Conservation (phyloP, 495 filamentous ascomycete genomes). For the Penicillium bovifimosum region DNA sequence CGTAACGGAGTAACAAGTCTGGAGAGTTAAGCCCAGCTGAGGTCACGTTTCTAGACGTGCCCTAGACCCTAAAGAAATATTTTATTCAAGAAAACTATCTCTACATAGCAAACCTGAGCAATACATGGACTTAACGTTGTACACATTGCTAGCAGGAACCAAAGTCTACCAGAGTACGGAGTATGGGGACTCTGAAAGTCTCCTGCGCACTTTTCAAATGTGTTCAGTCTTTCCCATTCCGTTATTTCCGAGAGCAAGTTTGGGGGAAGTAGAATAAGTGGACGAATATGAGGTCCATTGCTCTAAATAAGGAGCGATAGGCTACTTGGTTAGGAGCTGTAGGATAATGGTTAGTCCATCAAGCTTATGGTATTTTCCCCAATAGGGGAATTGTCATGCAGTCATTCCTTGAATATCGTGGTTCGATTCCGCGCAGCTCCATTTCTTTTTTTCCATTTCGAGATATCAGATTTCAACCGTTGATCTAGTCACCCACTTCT, state of each 20-base stretch:
- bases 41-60: not conserved
- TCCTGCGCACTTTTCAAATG: not conserved
- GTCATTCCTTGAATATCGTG: slow-evolving; percentile 5
- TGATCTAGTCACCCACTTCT: no score
- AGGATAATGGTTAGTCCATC: slow-evolving; percentile 5
- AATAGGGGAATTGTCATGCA: not conserved
- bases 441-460: not conserved
- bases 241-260: not conserved
- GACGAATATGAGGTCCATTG: not conserved
- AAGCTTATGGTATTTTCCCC: slow-evolving; percentile 1
- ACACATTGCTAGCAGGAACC: not conserved
- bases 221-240: not conserved
- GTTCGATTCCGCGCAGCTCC: slow-evolving; percentile 4
- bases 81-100: not conserved
- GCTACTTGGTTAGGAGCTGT: not conserved
- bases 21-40: not conserved
- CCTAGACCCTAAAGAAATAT: not conserved
- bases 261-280: not conserved
- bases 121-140: not conserved
- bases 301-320: not conserved
- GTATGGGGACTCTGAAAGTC: not conserved
- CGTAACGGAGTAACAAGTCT: no score
- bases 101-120: not conserved
- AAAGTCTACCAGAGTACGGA: not conserved
- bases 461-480: no score